Conservation (phyloP, 768 basidiomycete genomes). For the Fomitopsis serialis region DNA sequence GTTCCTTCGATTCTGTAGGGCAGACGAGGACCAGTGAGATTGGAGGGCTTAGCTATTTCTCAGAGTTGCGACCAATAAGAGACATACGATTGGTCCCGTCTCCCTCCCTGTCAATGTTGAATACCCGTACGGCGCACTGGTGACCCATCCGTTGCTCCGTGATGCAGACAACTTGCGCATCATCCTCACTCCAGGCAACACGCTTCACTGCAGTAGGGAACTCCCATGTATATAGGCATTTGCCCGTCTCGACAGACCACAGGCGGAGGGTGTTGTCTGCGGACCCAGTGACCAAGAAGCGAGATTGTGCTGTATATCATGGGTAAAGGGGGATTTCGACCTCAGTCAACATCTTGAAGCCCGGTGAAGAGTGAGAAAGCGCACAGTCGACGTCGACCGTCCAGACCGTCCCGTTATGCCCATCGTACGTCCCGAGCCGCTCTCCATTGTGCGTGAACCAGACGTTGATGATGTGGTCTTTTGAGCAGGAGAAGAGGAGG, state of each 20-base stretch:
- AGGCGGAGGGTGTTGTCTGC: constrained; percentile 92
- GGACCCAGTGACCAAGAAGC: constrained; percentile 83
- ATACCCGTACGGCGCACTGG: constrained; percentile 88
- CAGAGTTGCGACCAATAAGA: neutral
- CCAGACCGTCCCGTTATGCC: constrained; percentile 96
- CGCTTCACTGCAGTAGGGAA: constrained; percentile 98
- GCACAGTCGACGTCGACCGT: constrained; percentile 93
- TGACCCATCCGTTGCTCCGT: constrained; percentile 97
- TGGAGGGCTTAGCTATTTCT: neutral
- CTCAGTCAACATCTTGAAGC: neutral
- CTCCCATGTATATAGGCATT: constrained; percentile 94
- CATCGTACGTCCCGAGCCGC: constrained; percentile 92
- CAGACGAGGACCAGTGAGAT: neutral
- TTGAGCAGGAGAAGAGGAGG: constrained; percentile 91
- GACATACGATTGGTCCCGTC: constrained; percentile 78
- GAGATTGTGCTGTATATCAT: constrained; percentile 61
- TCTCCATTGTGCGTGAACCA: constrained; percentile 99
- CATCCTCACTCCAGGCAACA: constrained; percentile 86
- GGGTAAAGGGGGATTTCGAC: neutral
- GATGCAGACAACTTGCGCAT: constrained; percentile 80
- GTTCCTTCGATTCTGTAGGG: constrained; percentile 65
- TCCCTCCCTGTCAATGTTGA: constrained; percentile 76
- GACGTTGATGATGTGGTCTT: constrained; percentile 92
- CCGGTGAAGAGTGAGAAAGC: constrained; percentile 21
- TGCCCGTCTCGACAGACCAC: constrained; percentile 86